phyloP scores from a whole-genome alignment of 2,329 filamentous ascomycete genomes.

The Xenoacremonium recifei region DNA sequence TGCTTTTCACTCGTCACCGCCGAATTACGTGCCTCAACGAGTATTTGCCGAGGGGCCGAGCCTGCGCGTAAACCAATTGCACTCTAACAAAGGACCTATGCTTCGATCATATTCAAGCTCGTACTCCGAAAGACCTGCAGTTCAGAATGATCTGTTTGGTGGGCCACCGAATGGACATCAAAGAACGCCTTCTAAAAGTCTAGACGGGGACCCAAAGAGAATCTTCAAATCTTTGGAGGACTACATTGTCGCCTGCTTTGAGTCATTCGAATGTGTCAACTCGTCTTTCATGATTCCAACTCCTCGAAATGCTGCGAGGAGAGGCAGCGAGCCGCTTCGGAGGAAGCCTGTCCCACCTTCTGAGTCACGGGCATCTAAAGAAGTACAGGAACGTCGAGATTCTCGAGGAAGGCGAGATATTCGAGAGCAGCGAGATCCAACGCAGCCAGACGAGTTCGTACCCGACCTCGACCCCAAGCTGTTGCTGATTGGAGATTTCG shows the following conservation, averaged over 20 bases:
- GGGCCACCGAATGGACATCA: conserved; percentile 12
- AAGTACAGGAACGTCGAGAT: conserved; percentile 32
- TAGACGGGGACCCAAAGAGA: conserved; percentile 43
- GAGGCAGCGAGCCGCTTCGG: conserved; percentile 23
- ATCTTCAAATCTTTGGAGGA: conserved; percentile 78
- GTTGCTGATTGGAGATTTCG: conserved; percentile 70
- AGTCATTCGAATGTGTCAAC: conserved; percentile 71
- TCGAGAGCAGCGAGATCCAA: conserved; percentile 9
- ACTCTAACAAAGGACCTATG: conserved; percentile 16
- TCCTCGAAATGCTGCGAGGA: conserved; percentile 32
- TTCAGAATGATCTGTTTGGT: conserved; percentile 15
- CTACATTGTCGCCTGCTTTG: conserved; percentile 69
- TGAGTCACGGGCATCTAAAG: conserved; percentile 23
- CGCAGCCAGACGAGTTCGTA: conserved; percentile 17
- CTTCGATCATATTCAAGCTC: conserved; percentile 45
- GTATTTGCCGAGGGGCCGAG: conserved; percentile 39
- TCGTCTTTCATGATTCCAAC: conserved; percentile 62
- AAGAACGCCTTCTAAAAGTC: conserved; percentile 14
- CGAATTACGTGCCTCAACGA: conserved; percentile 22
- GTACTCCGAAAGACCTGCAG: conserved; percentile 37
- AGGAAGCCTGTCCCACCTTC: conserved; percentile 23
- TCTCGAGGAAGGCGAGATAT: conserved; percentile 25
- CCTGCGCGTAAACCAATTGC: conserved; percentile 31
- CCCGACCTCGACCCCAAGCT: conserved; percentile 71
- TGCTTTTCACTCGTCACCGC: conserved; percentile 12